Evolutionary conservation across 495 filamentous ascomycete species (phyloP), one percentile per base, ranked within the genome.

Genomic region (Pseudevernia furfuracea): DNA sequence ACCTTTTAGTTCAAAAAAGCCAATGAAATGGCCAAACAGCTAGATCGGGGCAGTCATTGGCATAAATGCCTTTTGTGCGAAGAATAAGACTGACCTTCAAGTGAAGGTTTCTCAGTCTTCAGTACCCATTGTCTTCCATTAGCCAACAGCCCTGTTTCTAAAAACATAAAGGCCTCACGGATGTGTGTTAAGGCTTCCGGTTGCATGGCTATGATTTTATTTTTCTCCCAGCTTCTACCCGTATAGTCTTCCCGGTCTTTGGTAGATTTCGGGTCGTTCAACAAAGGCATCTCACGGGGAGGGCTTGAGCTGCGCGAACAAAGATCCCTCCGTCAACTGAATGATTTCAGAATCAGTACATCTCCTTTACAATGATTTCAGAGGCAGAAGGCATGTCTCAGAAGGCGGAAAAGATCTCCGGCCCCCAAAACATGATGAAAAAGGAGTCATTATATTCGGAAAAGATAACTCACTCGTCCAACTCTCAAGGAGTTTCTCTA

Each of bases 1-100:
- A 4, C 78, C 81, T 1, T 77, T 75, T 5, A 83, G 62, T 4
- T 62, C 73, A 10, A 72, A 68, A 68, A 2, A 87, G 64, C 86
- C 87, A 89, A 67, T 83, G 78, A 59, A 87, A 76, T 0, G 76
- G 70, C 85, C 84, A 89, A 17, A 84, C 74, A 23, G 78, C 76
- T 77, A 65, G 12, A 59, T 30, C 21, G 28, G 69, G 38, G 19
- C 58, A 56, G 23, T 4, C 25, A 25, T 64, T 44, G 60, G 2
- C 34, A 15, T 19, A 52, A 43, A 36, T 30, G 14, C 49, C 30
- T 41, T 21, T 14, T 7, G 38, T 36, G 17, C 28, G 49, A 39
- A 7, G 43, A 39, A 17, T 15, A 60, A 64, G 7, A 59, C 58
- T 7, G n/a, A 75, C 80, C 79, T 71, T 87, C 82, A 52, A 88